Conservation (phyloP, 768 basidiomycete species). For the Aureoboletus auriporus region DNA sequence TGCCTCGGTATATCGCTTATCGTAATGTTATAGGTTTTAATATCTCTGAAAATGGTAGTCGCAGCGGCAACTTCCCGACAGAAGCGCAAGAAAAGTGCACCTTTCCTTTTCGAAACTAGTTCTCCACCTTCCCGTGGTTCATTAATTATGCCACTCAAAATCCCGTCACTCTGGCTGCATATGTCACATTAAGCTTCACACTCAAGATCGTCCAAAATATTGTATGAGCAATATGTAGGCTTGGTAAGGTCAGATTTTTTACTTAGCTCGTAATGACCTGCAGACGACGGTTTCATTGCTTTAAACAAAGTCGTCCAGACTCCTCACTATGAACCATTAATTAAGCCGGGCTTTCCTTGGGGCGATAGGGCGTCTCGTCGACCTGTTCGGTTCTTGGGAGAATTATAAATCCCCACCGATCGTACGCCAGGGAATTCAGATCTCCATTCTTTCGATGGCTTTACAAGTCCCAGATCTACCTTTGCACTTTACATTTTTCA, state of each 20-base stretch:
- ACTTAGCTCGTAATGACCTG: background rate
- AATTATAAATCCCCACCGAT: slow-evolving; percentile 1
- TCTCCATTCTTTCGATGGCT: background rate
- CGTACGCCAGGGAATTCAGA: background rate
- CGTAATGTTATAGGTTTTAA: background rate
- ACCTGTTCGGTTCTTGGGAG: background rate
- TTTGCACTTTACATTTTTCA: background rate
- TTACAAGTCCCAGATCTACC: background rate
- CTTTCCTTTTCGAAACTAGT: background rate
- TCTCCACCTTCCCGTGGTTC: background rate
- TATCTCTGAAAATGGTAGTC: background rate
- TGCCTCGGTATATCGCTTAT: background rate
- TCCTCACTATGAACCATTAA: background rate
- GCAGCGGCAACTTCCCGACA: background rate
- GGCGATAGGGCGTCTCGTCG: background rate
- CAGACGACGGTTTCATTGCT: background rate
- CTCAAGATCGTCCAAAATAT: background rate
- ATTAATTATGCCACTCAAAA: background rate
- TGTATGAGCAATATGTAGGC: background rate
- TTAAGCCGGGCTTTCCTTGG: background rate
- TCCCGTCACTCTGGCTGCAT: background rate
- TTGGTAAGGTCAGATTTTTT: background rate
- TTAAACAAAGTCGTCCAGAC: background rate
- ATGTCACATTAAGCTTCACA: background rate
- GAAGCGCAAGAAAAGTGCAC: background rate